Percentiles rank a stretch among this genome's conserved stretches.
phyloP scores from a whole-genome alignment of 352 stramenopile genomes.

The Globisporangium irregulare region DNA sequence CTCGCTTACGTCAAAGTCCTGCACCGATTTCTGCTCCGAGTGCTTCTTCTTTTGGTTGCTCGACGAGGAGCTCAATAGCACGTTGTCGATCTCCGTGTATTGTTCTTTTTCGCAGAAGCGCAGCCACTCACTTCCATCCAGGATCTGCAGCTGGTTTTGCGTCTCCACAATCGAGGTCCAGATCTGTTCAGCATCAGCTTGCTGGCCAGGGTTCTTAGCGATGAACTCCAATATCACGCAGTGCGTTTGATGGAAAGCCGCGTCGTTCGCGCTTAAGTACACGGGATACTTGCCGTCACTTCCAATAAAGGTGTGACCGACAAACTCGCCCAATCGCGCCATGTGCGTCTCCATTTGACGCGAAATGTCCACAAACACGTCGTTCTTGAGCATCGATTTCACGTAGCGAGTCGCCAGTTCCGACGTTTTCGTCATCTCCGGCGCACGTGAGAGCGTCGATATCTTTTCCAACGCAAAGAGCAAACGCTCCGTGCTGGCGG shows the following conservation, averaged over 20 bases:
- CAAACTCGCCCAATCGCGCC: conserved; percentile 18
- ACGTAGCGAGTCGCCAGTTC: conserved; percentile 52
- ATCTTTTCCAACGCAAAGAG: conserved; percentile 68
- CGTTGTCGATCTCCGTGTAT: conserved; percentile 46
- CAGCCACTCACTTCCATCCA: conserved; percentile 63
- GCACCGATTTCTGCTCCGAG: conserved; percentile 16
- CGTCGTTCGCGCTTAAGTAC: conserved; percentile 50
- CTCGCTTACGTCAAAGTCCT: conserved; percentile 34
- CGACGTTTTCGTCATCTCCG: conserved; percentile 3
- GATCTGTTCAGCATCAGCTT: conserved; percentile 25
- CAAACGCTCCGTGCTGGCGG: conserved; percentile 46
- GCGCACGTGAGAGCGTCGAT: conserved; percentile 14
- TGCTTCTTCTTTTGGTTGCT: conserved; percentile 21
- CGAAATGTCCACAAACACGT: conserved; percentile 34
- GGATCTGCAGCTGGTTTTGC: conserved; percentile 48
- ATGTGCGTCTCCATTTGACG: conserved; percentile 24
- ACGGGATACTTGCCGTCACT: conserved; percentile 27
- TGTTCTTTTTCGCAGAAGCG: conserved; percentile 72
- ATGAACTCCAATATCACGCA: conserved; percentile 20
- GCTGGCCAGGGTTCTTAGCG: conserved; percentile 12
- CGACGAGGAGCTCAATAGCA: conserved; percentile 23
- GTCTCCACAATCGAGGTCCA: conserved; percentile 37
- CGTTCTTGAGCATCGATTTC: conserved; percentile 47
- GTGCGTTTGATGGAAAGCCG: conserved; percentile 34
- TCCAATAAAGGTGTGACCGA: conserved; percentile 14